Conservation (phyloP, 1,284 basidiomycete genomes). For the Marasmius fiardii region DNA sequence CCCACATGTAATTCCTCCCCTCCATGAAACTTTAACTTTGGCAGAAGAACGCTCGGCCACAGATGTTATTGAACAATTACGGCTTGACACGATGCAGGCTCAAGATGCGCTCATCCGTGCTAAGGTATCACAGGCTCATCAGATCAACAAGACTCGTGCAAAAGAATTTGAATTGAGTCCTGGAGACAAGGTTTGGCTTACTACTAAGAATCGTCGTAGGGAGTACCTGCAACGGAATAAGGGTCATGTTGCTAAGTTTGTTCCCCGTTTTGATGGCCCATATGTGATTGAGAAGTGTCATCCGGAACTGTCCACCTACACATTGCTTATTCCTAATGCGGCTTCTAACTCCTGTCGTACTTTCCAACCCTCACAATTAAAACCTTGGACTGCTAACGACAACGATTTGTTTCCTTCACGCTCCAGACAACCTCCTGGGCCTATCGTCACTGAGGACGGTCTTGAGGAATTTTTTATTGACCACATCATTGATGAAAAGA, state of each 20-base stretch:
- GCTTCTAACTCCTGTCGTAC: constrained; percentile 15
- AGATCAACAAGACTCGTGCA: constrained; percentile 16
- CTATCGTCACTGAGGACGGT: constrained; percentile 12
- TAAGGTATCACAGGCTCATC: constrained; percentile 14
- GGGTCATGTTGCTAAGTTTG: constrained; percentile 23
- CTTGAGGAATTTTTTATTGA: constrained; percentile 2
- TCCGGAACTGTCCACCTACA: constrained; percentile 20
- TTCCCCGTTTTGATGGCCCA: constrained; percentile 23
- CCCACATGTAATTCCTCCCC: constrained; percentile 23
- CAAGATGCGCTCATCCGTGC: constrained; percentile 13
- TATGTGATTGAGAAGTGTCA: constrained; percentile 11
- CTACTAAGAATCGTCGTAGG: constrained; percentile 10
- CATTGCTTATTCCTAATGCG: constrained; percentile 16
- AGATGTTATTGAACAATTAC: constrained; percentile 7
- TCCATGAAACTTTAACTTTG: constrained; percentile 2
- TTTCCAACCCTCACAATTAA: constrained; percentile 22
- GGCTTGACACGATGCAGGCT: constrained; percentile 7
- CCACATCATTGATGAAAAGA: background rate
- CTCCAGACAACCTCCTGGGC: background rate
- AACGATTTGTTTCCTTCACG: constrained; percentile 10
- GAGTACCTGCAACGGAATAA: constrained; percentile 15
- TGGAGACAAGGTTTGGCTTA: constrained; percentile 17
- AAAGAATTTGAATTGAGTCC: constrained; percentile 8
- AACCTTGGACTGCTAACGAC: constrained; percentile 12
- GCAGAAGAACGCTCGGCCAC: background rate